Evolutionary conservation across 1,284 basidiomycete genomes (phyloP).

Genomic region (Ceratobasidium sp.): DNA sequence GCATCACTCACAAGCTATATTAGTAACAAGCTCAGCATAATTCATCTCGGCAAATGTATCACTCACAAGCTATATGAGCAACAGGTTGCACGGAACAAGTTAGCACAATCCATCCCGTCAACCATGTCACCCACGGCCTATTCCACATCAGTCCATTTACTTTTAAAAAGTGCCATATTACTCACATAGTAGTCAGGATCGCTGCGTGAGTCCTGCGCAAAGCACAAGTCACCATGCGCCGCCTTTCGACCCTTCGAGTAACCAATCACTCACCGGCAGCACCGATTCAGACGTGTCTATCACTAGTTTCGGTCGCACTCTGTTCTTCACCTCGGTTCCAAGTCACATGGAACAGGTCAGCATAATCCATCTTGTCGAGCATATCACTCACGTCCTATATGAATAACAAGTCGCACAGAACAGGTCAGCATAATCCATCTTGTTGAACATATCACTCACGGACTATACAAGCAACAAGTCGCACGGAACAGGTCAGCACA

Average conservation of each 20-base stretch:
- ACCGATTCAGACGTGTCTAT: too few species aligned
- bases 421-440: not conserved
- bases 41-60: not conserved
- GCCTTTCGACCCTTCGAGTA: too few species aligned
- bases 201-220: too few species aligned
- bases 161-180: too few species aligned
- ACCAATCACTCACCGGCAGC: too few species aligned
- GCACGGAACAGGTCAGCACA: not conserved
- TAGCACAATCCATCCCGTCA: not conserved
- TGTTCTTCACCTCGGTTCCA: too few species aligned
- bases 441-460: not conserved
- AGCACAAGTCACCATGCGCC: too few species aligned
- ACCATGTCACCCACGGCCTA: not conserved
- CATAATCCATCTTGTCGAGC: not conserved
- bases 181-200: too few species aligned
- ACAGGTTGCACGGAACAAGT: not conserved
- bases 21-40: not conserved
- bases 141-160: not conserved
- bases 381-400: not conserved
- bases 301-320: too few species aligned
- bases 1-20: too few species aligned
- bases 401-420: not conserved
- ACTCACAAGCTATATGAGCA: not conserved
- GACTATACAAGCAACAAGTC: not conserved
- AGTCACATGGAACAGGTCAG: not conserved